These are phyloP conservation scores for Ophiostoma montium DNA, from an alignment of 2,329 filamentous ascomycete genomes.

Conservation along the genomic window DNA sequence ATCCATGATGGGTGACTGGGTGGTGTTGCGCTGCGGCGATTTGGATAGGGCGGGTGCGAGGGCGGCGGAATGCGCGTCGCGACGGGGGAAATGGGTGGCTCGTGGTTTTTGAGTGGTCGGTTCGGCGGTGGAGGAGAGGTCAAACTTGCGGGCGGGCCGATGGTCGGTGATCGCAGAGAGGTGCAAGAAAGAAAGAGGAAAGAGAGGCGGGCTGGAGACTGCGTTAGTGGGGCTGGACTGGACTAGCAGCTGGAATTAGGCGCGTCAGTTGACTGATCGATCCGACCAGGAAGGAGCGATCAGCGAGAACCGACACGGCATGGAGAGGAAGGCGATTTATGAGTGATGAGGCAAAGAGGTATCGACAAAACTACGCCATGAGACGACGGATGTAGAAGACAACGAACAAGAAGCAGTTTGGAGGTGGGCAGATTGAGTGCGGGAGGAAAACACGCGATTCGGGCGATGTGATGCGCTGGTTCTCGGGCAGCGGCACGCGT, in stretches of 20 bases:
- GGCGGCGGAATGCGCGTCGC: background rate
- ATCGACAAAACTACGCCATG: too few species aligned
- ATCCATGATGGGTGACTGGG: slow-evolving; percentile 32
- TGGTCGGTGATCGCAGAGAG: too few species aligned
- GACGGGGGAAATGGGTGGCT: too few species aligned
- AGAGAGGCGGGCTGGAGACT: slow-evolving; percentile 1
- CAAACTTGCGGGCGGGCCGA: too few species aligned
- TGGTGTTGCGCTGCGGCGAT: background rate
- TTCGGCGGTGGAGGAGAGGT: too few species aligned
- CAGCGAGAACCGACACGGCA: background rate
- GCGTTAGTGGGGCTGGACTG: background rate
- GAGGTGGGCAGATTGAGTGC: too few species aligned
- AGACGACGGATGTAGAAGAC: too few species aligned
- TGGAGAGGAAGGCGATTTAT: background rate
- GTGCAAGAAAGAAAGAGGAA: background rate
- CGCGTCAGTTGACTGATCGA: background rate
- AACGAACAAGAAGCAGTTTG: background rate
- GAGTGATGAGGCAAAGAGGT: background rate
- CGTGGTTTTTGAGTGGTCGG: too few species aligned
- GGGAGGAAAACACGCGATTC: too few species aligned
- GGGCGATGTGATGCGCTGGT: background rate
- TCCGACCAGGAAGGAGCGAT: background rate
- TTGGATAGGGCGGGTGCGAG: background rate
- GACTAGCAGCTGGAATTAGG: background rate
- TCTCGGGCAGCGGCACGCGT: too few species aligned